Conservation (phyloP, 2,329 filamentous ascomycete genomes). For the Lachnellula cervina region DNA sequence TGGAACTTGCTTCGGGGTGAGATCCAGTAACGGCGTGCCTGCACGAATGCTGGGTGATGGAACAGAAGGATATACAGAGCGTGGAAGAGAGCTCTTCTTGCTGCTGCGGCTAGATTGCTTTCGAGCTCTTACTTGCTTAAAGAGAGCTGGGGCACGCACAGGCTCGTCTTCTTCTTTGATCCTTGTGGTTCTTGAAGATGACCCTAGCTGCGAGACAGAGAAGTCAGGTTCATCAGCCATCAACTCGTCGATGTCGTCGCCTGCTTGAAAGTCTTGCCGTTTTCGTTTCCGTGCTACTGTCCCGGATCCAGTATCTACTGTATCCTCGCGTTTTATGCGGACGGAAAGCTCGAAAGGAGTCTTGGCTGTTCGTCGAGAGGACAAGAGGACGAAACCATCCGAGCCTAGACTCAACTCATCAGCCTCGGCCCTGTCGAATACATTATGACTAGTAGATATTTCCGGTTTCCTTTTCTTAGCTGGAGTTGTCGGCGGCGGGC, state of each 20-base stretch:
- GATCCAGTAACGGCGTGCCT: constrained; percentile 23
- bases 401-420: constrained; percentile 26
- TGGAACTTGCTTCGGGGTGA: constrained; percentile 11
- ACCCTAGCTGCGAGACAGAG: background rate
- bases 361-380: constrained; percentile 13
- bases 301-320: constrained; percentile 1
- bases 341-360: constrained; percentile 4
- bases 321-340: constrained; percentile 17
- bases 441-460: background rate
- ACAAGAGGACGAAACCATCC: constrained; percentile 22
- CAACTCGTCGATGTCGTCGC: constrained; percentile 9
- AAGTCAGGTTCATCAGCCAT: constrained; percentile 3
- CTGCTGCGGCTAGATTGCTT: background rate
- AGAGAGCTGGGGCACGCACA: background rate
- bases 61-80: background rate
- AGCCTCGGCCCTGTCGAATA: constrained; percentile 16
- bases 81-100: background rate
- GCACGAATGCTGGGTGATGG: constrained; percentile 2
- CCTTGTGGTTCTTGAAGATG: constrained; percentile 1
- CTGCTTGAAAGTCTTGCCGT: constrained; percentile 9
- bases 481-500: background rate
- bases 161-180: constrained; percentile 3
- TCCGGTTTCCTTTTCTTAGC: background rate
- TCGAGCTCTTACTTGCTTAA: background rate
- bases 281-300: constrained; percentile 15